These are phyloP conservation scores for Fusarium solani-melongenae DNA, from an alignment of 2,329 filamentous ascomycete genomes.

Conservation along the genomic window DNA sequence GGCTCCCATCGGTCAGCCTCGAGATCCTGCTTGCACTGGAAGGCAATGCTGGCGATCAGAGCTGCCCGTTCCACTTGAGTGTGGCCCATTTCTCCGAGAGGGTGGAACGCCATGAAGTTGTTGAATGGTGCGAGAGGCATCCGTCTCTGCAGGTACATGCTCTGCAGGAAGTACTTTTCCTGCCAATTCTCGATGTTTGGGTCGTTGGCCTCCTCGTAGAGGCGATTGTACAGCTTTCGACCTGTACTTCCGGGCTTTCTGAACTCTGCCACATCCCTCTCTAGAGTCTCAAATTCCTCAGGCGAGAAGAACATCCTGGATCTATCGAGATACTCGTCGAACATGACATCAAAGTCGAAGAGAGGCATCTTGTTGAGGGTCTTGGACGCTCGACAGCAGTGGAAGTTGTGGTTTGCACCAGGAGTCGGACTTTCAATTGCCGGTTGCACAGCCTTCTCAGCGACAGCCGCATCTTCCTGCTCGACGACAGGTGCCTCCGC, in stretches of 20 bases:
- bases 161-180: slow-evolving; percentile 16
- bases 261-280: slow-evolving; percentile 15
- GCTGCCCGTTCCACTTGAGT: slow-evolving; percentile 26
- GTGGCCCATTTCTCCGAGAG: slow-evolving; percentile 18
- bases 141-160: slow-evolving; percentile 22
- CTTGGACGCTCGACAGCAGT: slow-evolving; percentile 20
- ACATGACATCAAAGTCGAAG: slow-evolving; percentile 16
- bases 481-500: neutral
- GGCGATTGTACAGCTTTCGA: slow-evolving; percentile 15
- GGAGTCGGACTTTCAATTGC: neutral
- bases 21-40: slow-evolving; percentile 23
- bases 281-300: slow-evolving; percentile 13
- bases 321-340: slow-evolving; percentile 19
- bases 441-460: neutral
- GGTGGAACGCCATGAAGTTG: slow-evolving; percentile 24
- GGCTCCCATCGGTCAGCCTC: slow-evolving; percentile 22
- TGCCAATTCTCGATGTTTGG: slow-evolving; percentile 26
- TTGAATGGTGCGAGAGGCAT: slow-evolving; percentile 24
- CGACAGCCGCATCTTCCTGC: slow-evolving; percentile 1
- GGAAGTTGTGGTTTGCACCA: slow-evolving; percentile 14
- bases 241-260: slow-evolving; percentile 12
- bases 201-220: slow-evolving; percentile 14
- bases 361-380: slow-evolving; percentile 18
- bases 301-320: slow-evolving; percentile 16
- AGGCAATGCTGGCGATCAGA: slow-evolving; percentile 23